Base-by-base conservation (phyloP, 257 asterid species). In the Solanum lignicaule region DNA sequence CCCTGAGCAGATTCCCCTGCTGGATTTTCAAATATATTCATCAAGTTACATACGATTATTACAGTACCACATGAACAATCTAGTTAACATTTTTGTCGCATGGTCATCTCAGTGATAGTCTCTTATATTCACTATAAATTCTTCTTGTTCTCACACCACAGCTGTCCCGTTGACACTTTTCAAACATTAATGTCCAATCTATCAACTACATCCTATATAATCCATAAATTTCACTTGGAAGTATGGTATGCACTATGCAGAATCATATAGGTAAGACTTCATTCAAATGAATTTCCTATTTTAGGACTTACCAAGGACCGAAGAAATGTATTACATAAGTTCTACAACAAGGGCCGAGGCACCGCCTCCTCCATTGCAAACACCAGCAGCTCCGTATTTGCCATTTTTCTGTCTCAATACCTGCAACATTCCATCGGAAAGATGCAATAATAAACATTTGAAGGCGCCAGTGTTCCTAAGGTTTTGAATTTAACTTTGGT, bases 311-410 rank as follows among this genome's bases (percentile, higher is more conserved):
- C 86, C 86, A 48, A 82, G 35, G 60, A 52, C 29, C 7, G 4
- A 41, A 11, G 21, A 65, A 72, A 86, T 86, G 88, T 85, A 90
- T 93, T 94, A 95, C 88, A 93, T 83, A 35, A 95, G 97, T 90
- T 97, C 98, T 27, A 97, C 72, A 60, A 95, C 98, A 7, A 97
- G 95, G 87, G 99, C 96, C 10, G 99, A 97, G 86, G 99, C 99
- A 58, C 99, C 99, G 29, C 99, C 99, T 76, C 99, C 99, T 46
- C 99, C 99, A 38, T 97, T 97, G 95, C 99, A 97, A 88, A 95
- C 96, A 82, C 98, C 98, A 73, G 94, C 95, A 68, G 94, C 98
- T 39, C 99, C 99, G 36, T 91, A 90, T 91, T 95, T 95, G 21
- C 96, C 98, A 11, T 94, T 93, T 92, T 93, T 95, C 92, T 95